Base-by-base conservation (phyloP, 345 rosid genomes). In the Syzygium jambos region DNA sequence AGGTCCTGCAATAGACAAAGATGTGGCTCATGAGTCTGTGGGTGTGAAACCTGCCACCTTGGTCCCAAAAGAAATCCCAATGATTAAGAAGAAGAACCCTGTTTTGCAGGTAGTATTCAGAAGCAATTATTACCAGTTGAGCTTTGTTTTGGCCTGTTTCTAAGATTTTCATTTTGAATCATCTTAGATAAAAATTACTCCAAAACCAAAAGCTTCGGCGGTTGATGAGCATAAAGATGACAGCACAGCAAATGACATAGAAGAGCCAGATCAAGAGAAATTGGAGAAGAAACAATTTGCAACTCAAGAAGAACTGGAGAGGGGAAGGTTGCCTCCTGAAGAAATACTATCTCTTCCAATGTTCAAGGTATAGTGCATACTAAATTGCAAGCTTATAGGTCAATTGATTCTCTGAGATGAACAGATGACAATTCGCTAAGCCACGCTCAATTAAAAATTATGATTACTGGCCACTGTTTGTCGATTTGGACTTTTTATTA, bases 271-370 rank as follows among this genome's bases (percentile, higher is more conserved):
- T 17, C 90, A 87, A 85, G 93, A 91, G 88, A 91, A 53, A 88
- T 87, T 90, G 54, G 92, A 90, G 88, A 83, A 84, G 51, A 92
- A 85, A 86, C 89, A 91, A 49, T 95, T 89, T 93, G 94, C 93
- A 57, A 92, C 92, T 86, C 91, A 85, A 51, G 95, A 94, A 85
- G 97, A 95, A 89, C 85, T 98, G 89, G 96, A 94, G 89, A 91
- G 90, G 86, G 96, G 97, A 87, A 93, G 93, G 94, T 92, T 96
- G 88, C 97, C 95, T 78, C 94, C 96, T 43, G 98, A 96, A 90
- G 98, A 97, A 91, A 95, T 97, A 90, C 90, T 97, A 65, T 95
- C 98, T 23, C 95, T 96, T 88, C 98, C 99, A 55, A 93, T 93
- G 95, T 95, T 96, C 89, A 96, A 96, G 99, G 99, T 95, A 91